Base-by-base conservation (phyloP, 2,329 filamentous ascomycete species). In the Beauveria sp. region DNA sequence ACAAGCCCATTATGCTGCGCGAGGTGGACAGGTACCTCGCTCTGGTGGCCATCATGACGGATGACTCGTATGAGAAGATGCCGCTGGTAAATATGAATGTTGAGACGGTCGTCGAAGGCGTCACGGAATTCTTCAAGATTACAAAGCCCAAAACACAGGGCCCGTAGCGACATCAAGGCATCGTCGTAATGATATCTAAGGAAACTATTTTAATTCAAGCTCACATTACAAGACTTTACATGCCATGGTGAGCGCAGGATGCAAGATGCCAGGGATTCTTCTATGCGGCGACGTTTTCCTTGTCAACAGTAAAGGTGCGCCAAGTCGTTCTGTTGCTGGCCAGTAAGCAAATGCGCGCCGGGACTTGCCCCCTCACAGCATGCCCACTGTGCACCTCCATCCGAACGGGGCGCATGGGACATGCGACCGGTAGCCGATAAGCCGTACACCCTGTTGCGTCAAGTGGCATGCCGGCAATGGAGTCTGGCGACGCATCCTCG, bases 71-170 rank as follows among this genome's bases (percentile, higher is more conserved):
- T 67, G 88, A 92, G 70, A 90, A 90, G 77, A 91, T 93, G 78
- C 88, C 89, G 4, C 77, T 92, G 64, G 89, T 96, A 64, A 91
- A 92, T 67, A 91, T 93, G 84, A 94, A 96, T 68, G 89, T 93
- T 2, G 88, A 91, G 68, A 87, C 90, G 0, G 88, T 92, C 37
- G 89, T 92, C 55, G 85, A 90, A 68, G 90, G 90, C 0, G 74
- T 96, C 69, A 85, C 86, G 44, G 85, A 92, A 70, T 91, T 94
- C 64, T 94, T 94, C 68, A 82, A 87, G 68, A 87, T 89, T 63
- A 88, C 85, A 9, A 87, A 86, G 71, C 78, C 80, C 59, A 83
- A 75, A 53, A 76, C 76, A 74, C 65, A 70, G 22, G 52, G 30
- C 24, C 22, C 34, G 30, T 20, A 48, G 37, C 22, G 48, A 46